These are phyloP conservation scores for Iris macrosiphon DNA, from an alignment of 106 monocot genomes.

Conservation along the genomic window DNA sequence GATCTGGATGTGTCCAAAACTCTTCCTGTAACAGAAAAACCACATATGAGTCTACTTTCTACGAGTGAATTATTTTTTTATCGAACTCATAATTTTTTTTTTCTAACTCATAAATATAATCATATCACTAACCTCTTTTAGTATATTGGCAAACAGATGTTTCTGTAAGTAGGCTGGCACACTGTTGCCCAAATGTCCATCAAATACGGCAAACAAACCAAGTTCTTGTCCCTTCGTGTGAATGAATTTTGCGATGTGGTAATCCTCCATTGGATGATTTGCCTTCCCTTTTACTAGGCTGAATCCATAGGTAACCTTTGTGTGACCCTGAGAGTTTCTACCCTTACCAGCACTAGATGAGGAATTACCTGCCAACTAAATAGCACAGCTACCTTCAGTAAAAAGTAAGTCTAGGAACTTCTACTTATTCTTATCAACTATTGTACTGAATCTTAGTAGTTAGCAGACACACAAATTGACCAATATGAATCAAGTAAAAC, in stretches of 20 bases:
- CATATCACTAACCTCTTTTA: slow-evolving; percentile 83
- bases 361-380: no score
- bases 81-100: no score
- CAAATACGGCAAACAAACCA: slow-evolving; percentile 84
- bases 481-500: no score
- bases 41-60: no score
- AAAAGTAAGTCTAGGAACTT: no score
- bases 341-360: slow-evolving; percentile 46
- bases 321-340: slow-evolving; percentile 29
- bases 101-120: no score
- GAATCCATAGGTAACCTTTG: slow-evolving; percentile 62
- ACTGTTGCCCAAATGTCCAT: slow-evolving; percentile 74
- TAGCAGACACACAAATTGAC: no score
- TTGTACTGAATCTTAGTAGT: no score
- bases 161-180: slow-evolving; percentile 63
- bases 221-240: slow-evolving; percentile 46
- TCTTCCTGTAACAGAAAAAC: slow-evolving; percentile 46
- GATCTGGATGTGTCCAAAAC: slow-evolving; percentile 43
- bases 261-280: slow-evolving; percentile 89
- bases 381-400: no score
- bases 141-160: slow-evolving; percentile 60
- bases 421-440: no score
- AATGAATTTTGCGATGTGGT: slow-evolving; percentile 62
- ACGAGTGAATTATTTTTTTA: no score
- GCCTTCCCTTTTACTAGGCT: slow-evolving; percentile 76